A percentile compares a stretch with the other conserved stretches of the same genome.
Evolutionary conservation across 108 stramenopile genomes (phyloP).

Genomic region (Craspedostauros australis): DNA sequence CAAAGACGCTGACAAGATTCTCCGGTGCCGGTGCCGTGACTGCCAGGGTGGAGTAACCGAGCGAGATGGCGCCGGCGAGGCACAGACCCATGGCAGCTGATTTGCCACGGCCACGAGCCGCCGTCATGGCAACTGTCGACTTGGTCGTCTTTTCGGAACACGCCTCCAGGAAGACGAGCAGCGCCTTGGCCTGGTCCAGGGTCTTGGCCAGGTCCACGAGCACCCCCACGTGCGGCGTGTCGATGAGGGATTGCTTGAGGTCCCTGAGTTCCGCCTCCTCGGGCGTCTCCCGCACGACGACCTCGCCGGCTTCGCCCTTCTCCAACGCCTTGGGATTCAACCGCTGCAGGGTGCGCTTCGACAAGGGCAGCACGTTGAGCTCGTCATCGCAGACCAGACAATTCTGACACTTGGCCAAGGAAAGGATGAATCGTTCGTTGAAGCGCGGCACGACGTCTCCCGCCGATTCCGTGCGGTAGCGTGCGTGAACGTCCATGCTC

Average conservation of each 20-base stretch:
- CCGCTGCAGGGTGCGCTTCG: slow-evolving; percentile 41
- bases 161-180: slow-evolving; percentile 92
- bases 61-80: slow-evolving; percentile 92
- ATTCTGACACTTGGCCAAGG: slow-evolving; percentile 78
- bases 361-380: slow-evolving; percentile 95
- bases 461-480: slow-evolving; percentile 90
- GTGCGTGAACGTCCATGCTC: slow-evolving; percentile 97
- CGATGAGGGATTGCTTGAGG: slow-evolving; percentile 84
- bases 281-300: slow-evolving; percentile 40
- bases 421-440: slow-evolving; percentile 98
- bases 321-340: slow-evolving; percentile 29
- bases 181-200: slow-evolving; percentile 91
- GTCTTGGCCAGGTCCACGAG: slow-evolving; percentile 91
- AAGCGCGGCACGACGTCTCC: slow-evolving; percentile 91
- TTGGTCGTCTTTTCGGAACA: slow-evolving; percentile 74
- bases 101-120: slow-evolving; percentile 95
- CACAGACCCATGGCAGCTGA: slow-evolving; percentile 97
- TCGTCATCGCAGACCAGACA: slow-evolving; percentile 98
- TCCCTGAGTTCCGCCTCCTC: slow-evolving; percentile 73
- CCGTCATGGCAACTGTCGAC: slow-evolving; percentile 75
- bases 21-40: slow-evolving; percentile 98
- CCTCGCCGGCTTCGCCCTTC: slow-evolving; percentile 55
- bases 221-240: slow-evolving; percentile 90
- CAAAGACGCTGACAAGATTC: slow-evolving; percentile 95
- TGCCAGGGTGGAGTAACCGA: slow-evolving; percentile 90